phyloP scores from a whole-genome alignment of 768 basidiomycete species.

The Russula abietina region DNA sequence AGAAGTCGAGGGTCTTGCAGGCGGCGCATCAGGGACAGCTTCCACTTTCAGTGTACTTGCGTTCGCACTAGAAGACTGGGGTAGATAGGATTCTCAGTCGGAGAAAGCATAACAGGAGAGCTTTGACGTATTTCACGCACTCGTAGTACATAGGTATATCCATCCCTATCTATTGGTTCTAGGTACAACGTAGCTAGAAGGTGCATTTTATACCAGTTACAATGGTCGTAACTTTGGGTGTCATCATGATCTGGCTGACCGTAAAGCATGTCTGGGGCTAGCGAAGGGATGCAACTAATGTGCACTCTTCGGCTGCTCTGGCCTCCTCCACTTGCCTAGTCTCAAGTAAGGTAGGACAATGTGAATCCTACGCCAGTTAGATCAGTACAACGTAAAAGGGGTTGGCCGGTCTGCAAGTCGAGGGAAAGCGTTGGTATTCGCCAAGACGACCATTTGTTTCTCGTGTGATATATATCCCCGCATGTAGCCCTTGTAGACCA shows the following conservation, averaged over 20 bases:
- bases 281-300: neutral
- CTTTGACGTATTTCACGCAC: neutral
- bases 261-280: neutral
- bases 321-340: neutral
- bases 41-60: slow-evolving; percentile 65
- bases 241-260: neutral
- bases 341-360: neutral
- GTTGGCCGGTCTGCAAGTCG: slow-evolving; percentile 55
- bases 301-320: neutral
- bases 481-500: slow-evolving; percentile 91
- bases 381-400: slow-evolving; percentile 39
- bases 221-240: neutral
- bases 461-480: slow-evolving; percentile 96
- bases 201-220: slow-evolving; percentile 1
- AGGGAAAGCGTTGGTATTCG: slow-evolving; percentile 76
- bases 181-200: neutral
- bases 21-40: slow-evolving; percentile 53
- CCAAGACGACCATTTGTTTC: slow-evolving; percentile 88
- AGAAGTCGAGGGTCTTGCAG: slow-evolving; percentile 63
- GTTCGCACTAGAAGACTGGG: slow-evolving; percentile 78
- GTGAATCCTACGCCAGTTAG: neutral
- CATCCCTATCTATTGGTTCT: neutral
- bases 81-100: slow-evolving; percentile 31
- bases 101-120: neutral
- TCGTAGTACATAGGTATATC: neutral